Evolutionary conservation across 2,329 filamentous ascomycete genomes (phyloP).

Genomic region (Meredithiella fracta): DNA sequence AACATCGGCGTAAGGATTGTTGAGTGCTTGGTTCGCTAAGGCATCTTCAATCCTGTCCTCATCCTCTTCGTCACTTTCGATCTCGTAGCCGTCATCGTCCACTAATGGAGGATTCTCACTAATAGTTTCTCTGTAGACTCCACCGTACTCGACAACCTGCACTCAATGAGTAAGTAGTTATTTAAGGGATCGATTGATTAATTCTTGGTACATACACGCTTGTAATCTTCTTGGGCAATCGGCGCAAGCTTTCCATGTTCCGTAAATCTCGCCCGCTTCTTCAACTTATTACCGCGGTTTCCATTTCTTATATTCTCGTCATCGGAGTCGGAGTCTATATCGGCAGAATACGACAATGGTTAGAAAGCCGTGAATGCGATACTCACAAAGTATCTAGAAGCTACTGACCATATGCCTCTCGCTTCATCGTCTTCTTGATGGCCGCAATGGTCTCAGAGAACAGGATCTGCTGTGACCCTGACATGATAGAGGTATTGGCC

Average conservation of each 20-base stretch:
- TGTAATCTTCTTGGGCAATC: constrained; percentile 51
- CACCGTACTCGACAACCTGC: constrained; percentile 59
- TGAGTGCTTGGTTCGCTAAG: constrained; percentile 44
- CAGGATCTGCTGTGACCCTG: constrained; percentile 40
- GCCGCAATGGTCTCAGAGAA: constrained; percentile 50
- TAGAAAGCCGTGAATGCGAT: neutral
- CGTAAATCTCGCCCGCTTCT: constrained; percentile 56
- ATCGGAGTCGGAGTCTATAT: constrained; percentile 60
- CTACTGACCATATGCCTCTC: constrained; percentile 41
- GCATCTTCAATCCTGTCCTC: constrained; percentile 45
- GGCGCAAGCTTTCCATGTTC: constrained; percentile 53
- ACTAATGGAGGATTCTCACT: constrained; percentile 55
- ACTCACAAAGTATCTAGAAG: neutral
- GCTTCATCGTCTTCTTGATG: constrained; percentile 52
- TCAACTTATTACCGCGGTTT: constrained; percentile 66
- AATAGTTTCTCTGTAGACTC: constrained; percentile 56
- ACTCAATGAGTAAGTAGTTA: constrained; percentile 7
- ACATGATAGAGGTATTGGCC: constrained; percentile 15
- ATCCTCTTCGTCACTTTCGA: constrained; percentile 57
- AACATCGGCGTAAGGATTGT: constrained; percentile 59
- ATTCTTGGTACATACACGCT: constrained; percentile 35
- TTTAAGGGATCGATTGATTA: neutral
- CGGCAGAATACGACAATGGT: neutral
- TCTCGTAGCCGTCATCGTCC: constrained; percentile 63
- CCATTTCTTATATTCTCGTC: constrained; percentile 51